Evolutionary conservation across 2,329 filamentous ascomycete species (phyloP), one percentile per base, ranked within the genome.

Genomic region (Fusarium sp.): DNA sequence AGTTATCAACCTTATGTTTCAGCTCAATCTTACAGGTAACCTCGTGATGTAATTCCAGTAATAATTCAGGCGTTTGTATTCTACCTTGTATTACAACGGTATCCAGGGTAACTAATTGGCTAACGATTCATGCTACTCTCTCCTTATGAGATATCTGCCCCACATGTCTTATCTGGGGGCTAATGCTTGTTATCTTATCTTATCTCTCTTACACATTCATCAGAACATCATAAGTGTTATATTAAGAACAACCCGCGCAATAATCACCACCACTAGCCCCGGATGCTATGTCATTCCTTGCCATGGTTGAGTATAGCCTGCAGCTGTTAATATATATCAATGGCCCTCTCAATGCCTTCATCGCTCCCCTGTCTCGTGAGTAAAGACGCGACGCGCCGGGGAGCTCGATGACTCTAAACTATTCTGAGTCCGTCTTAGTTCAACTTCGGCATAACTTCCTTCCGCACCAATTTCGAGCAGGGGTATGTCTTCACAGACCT

Each of bases 1-100:
- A 18, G 0, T 35, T 0, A 18, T 16, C 10, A 1, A 18, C 9
- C 1, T 35, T 35, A 0, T 18, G 6, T 9, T 35, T 35, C 16
- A 16, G 7, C 16, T 26, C 1, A 26, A 5, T 20, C 22, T 41
- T 26, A 5, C 5, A 44, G 16, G 18, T 44, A 18, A 26, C 3
- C 0, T 44, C 2, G 2, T 13, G 2, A 44, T 20, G 11, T 7
- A 20, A 20, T 44, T 20, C 5, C 2, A 26, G 41, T 0, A 26
- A 44, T 44, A 11, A 26, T 13, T 24, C 8, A 4, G 16, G 24
- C 24, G 24, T 20, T 8, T 6, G 41, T 44, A 7, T 20, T 26
- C 24, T 14, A 16, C n/a, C n/a, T n/a, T n/a, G n/a, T n/a, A n/a
- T n/a, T n/a, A n/a, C n/a, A n/a, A n/a, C n/a, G n/a, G n/a, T n/a